phyloP scores from a whole-genome alignment of 2,329 filamentous ascomycete genomes.

The Hymenoscyphus fraxineus region DNA sequence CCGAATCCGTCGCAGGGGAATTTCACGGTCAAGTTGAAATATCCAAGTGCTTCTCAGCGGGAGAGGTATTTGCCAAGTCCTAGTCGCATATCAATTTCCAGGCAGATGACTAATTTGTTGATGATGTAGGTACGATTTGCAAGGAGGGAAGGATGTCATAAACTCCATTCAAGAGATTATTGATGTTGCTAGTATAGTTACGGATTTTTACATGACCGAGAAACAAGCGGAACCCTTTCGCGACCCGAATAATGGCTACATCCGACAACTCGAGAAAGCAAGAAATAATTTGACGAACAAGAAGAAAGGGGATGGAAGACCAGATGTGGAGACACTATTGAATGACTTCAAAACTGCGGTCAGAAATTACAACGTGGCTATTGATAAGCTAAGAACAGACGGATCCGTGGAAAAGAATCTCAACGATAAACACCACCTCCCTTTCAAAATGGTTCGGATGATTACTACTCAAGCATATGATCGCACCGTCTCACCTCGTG shows the following conservation, averaged over 20 bases:
- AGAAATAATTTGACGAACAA: conserved; percentile 22
- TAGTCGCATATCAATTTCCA: neutral
- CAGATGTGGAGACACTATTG: conserved; percentile 37
- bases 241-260: conserved; percentile 69
- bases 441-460: conserved; percentile 69
- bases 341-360: conserved; percentile 70
- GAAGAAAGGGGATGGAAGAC: conserved; percentile 56
- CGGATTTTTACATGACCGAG: conserved; percentile 72
- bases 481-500: conserved; percentile 84
- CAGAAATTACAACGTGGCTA: conserved; percentile 69
- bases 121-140: conserved; percentile 61
- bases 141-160: conserved; percentile 74
- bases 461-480: conserved; percentile 87
- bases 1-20: conserved; percentile 45
- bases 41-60: conserved; percentile 68
- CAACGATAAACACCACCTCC: conserved; percentile 63
- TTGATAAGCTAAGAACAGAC: conserved; percentile 62
- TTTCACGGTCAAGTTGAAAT: conserved; percentile 68
- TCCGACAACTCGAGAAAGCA: conserved; percentile 73
- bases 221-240: conserved; percentile 65
- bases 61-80: conserved; percentile 52
- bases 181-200: conserved; percentile 64
- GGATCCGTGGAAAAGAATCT: conserved; percentile 72
- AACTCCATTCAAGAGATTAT: conserved; percentile 73
- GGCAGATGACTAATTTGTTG: neutral